Evolutionary conservation across 129 eudicot genomes (phyloP), one percentile per base, ranked within the genome.

Genomic region (Centrapalus pauciflorus): DNA sequence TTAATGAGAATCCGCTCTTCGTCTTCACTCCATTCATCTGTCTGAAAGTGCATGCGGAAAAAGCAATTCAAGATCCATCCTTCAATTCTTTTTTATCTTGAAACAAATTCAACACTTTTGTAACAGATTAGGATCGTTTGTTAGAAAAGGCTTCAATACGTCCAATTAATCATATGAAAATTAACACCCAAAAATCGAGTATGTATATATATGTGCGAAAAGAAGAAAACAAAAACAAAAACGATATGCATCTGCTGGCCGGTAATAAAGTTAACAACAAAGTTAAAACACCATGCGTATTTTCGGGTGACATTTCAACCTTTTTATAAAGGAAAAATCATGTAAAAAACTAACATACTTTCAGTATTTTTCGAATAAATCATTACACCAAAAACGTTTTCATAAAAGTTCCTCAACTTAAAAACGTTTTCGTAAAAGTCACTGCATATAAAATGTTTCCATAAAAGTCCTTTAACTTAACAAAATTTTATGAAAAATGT

Each of bases 11-110:
- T 33, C 51, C 32, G 65, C 78, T 88, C 96, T 75, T 88, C 96
- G 46, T 80, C 84, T 72, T 84, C 86, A 32, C 55, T 77, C 96
- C 96, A 88, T 6, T 65, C 52, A 24, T 82, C 91, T 26, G 70
- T 81, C 96, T 88, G 72, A 49, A 41, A 66, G 50, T 8, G 4
- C 13, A 27, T 17, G 45, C 17, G 35, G 2, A 2, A 4, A n/a
- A 77, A 23, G 3, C 14, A 30, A 20, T 37, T 13, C 7, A 41
- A 41, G 24, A 26, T 32, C 4, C n/a, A n/a, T n/a, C n/a, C n/a
- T n/a, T 29, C 8, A 45, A 45, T 14, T 14, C 5, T 21, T 25
- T 11, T 58, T 49, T 61, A 14, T 14, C 52, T 61, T 49, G 40
- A 25, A 72, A 34, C n/a, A n/a, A 55, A 7, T 17, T 55, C 50